A percentile compares a stretch with the other conserved stretches of the same genome.
Conservation (phyloP, 805 yeast genomes). For the Zygosaccharomyces bailii region DNA sequence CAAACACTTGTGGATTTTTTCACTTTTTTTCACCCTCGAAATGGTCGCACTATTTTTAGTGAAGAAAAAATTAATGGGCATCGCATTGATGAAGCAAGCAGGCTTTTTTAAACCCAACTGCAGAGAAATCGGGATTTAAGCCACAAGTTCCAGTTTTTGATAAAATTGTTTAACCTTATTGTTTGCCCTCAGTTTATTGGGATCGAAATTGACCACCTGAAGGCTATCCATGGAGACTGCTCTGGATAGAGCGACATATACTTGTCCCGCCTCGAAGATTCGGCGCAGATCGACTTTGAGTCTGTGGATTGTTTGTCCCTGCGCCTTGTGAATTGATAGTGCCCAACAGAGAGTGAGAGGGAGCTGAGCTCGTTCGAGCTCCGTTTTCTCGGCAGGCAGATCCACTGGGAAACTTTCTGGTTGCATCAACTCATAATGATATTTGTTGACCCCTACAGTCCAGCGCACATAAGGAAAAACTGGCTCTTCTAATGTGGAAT, state of each 20-base stretch:
- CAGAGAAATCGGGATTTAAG: conserved; percentile 1
- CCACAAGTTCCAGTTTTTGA: conserved; percentile 38
- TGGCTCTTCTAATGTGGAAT: conserved; percentile 17
- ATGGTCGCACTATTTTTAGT: conserved; percentile 8
- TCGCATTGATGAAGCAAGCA: background rate
- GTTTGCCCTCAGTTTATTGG: conserved; percentile 54
- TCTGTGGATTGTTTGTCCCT: conserved; percentile 75
- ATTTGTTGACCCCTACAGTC: conserved; percentile 28
- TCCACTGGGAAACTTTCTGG: conserved; percentile 42
- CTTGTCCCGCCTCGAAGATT: conserved; percentile 78
- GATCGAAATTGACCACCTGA: conserved; percentile 64
- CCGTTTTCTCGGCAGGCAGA: conserved; percentile 32
- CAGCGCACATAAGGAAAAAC: conserved; percentile 37
- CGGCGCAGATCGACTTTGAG: conserved; percentile 64
- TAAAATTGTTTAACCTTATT: conserved; percentile 61
- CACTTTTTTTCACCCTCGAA: conserved; percentile 7
- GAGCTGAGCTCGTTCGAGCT: conserved; percentile 50
- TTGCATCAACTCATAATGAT: conserved; percentile 35
- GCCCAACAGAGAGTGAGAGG: conserved; percentile 82
- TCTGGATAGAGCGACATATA: conserved; percentile 77
- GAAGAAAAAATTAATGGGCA: background rate
- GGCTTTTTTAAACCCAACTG: background rate
- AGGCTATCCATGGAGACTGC: conserved; percentile 64
- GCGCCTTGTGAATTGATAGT: conserved; percentile 77
- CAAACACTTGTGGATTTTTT: conserved; percentile 1